phyloP scores from a whole-genome alignment of 2,329 filamentous ascomycete genomes.

The Sporothrix pallida region DNA sequence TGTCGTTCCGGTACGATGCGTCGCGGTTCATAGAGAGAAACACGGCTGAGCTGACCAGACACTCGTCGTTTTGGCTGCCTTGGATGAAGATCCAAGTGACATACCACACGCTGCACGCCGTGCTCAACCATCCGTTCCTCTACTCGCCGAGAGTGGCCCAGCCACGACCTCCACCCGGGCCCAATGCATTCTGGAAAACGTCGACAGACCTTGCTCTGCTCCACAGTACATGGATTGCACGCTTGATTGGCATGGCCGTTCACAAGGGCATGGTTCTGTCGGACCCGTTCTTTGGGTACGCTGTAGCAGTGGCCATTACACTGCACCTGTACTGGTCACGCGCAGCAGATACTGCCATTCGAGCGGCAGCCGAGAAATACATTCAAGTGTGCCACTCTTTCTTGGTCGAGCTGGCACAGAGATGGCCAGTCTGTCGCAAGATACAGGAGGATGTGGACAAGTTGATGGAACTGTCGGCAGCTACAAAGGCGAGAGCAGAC shows the following conservation, averaged over 20 bases:
- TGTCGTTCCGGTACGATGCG: conserved; percentile 52
- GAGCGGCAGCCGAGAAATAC: conserved; percentile 10
- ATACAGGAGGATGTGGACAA: conserved; percentile 14
- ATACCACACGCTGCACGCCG: conserved; percentile 58
- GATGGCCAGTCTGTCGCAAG: background rate
- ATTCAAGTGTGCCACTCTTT: background rate
- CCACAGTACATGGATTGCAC: conserved; percentile 60
- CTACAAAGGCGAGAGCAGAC: background rate
- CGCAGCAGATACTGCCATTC: background rate
- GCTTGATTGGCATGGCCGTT: conserved; percentile 59
- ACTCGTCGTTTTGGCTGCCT: conserved; percentile 57
- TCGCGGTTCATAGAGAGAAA: conserved; percentile 59
- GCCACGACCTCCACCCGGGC: conserved; percentile 46
- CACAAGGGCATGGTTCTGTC: background rate
- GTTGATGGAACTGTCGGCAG: background rate
- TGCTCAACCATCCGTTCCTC: conserved; percentile 60
- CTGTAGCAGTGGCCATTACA: conserved; percentile 14
- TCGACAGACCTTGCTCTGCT: conserved; percentile 58
- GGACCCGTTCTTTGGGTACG: conserved; percentile 25
- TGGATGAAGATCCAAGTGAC: conserved; percentile 61
- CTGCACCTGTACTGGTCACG: conserved; percentile 29
- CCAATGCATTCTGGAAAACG: conserved; percentile 60
- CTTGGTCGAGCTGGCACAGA: background rate
- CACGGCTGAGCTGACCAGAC: conserved; percentile 51
- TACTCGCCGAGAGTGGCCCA: conserved; percentile 47